Evolutionary conservation across 176 grass and related monocot genomes (phyloP), one percentile per base, ranked within the genome.

Genomic region (Aegilops bicornis): DNA sequence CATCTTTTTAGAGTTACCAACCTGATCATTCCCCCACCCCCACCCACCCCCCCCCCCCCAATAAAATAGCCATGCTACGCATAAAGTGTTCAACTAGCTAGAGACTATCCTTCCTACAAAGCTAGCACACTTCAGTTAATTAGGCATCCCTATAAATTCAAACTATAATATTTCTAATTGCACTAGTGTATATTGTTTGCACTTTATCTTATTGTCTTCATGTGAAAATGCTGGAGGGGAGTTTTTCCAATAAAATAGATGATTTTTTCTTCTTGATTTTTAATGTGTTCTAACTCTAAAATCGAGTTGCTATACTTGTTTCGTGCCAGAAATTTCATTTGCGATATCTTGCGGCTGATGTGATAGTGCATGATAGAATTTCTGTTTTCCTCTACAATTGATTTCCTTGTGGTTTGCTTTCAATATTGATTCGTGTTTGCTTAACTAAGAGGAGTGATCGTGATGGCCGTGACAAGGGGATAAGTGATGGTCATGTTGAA

Each of bases 401-500:
- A 14, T 15, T 71, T 36, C 2, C 2, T 3, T 3, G 16, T 84
- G 9, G 4, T 72, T 82, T 82, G 2, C 5, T 69, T 61, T 76
- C 9, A 17, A 19, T 37, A 47, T 66, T 67, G 24, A 48, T 64
- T 14, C 27, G 48, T 7, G 42, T 43, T 0, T 50, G 72, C 72
- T 48, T 75, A 30, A 87, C 42, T 64, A 16, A 1, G 75, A 63
- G 66, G 35, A 85, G 84, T 4, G 92, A 86, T 31, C 85, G 47
- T 11, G 87, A 88, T 37, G 81, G 82, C 19, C 69, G 45, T 42
- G 64, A 85, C 14, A 77, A 48, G 22, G 84, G 88, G 74, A 80
- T 0, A 87, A 58, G n/a, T 39, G 86, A 91, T 5, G 69, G 37
- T n/a, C 87, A 85, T 23, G 87, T 23, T 0, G 65, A 43, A 13